Base-by-base conservation (phyloP, 208 protist species). In the Wallacemonas collosoma region DNA sequence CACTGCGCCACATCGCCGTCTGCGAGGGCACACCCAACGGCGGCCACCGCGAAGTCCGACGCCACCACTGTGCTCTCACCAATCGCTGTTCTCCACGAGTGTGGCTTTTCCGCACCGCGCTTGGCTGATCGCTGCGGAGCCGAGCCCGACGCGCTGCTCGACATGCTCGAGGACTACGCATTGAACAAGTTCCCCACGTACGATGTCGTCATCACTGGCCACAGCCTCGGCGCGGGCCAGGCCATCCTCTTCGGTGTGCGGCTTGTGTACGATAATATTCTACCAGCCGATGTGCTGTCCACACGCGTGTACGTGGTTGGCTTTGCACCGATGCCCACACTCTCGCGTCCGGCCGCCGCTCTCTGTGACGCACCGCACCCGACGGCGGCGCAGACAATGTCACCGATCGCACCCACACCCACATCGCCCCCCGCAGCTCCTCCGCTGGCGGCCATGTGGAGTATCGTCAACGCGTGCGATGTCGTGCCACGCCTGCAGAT, bases 201-300 rank as follows among this genome's bases (percentile, higher is more conserved):
- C 70, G 44, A 69, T n/a, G 81, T 93, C 53, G 50, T 90, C 69
- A 73, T 90, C 72, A 93, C 87, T 2, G 87, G 87, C 5, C 87
- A 93, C 75, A 88, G 82, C n/a, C 82, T 93, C 12, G 87, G 87
- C n/a, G 87, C 82, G 7, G 87, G 82, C 2, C 71, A 89, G 35
- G 82, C 85, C 14, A 75, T 86, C 56, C 80, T 93, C 43, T 87
- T 93, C 56, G 84, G 79, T n/a, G 84, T 81, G 1, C 82, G 87
- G 8, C 74, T 87, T 3, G 70, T 80, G 15, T 35, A 80, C 50
- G 77, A 87, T 44, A 45, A 62, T 9, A 40, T 68, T 1, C 64
- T 87, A 7, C 55, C 68, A 0, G 63, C 53, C 39, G 69, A 77
- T 43, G 51, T 83, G 56, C 81, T 82, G 26, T 6, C 60, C 41